Evolutionary conservation across 179 eudicot genomes (phyloP).

Genomic region (Nepenthes alata): DNA sequence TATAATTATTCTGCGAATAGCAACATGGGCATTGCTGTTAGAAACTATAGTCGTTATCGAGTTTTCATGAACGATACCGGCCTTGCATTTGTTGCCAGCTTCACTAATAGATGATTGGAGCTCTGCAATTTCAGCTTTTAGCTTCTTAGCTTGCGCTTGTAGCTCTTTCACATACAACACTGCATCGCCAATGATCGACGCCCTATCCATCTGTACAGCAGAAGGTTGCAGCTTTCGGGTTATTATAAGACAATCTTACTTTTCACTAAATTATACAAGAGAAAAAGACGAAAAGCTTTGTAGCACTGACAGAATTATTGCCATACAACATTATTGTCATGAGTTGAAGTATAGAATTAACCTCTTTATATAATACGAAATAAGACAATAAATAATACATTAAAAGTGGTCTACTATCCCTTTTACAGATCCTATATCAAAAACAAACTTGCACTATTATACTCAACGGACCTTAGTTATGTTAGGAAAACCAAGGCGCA

Average conservation of each 20-base stretch:
- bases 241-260: too few species aligned
- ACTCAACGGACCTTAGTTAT: slow-evolving; percentile 75
- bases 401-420: too few species aligned
- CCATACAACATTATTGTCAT: too few species aligned
- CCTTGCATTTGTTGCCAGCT: slow-evolving; percentile 2
- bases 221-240: not conserved
- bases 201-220: slow-evolving; percentile 74
- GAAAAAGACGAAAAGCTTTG: too few species aligned
- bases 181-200: slow-evolving; percentile 87
- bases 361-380: too few species aligned
- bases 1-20: too few species aligned
- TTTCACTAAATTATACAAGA: too few species aligned
- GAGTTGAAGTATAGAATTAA: too few species aligned
- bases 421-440: not conserved
- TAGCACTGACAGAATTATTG: too few species aligned
- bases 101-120: slow-evolving; percentile 35
- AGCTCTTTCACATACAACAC: slow-evolving; percentile 59
- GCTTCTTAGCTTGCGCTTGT: slow-evolving; percentile 55
- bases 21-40: not conserved
- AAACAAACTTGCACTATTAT: not conserved
- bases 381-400: too few species aligned
- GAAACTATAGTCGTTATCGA: not conserved
- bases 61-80: not conserved
- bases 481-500: slow-evolving; percentile 83
- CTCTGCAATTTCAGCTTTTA: slow-evolving; percentile 41